These are phyloP conservation scores for Wallemia mellicola DNA, from an alignment of 1,284 basidiomycete genomes.

Conservation along the genomic window DNA sequence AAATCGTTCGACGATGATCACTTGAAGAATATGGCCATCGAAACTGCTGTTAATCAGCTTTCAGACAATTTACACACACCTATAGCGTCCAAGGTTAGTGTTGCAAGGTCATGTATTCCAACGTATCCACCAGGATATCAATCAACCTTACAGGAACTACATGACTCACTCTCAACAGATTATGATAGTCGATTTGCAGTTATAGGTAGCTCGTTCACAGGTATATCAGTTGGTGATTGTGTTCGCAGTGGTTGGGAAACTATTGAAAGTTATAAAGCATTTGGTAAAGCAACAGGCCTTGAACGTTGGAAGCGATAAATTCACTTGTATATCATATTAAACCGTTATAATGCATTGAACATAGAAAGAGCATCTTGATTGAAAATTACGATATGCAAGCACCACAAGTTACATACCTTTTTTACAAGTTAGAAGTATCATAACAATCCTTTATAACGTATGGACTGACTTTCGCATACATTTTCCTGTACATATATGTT, in stretches of 20 bases:
- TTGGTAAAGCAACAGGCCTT: not conserved
- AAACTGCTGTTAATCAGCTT: not conserved
- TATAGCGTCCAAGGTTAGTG: not conserved
- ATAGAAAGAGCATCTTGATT: too few relatives aligned
- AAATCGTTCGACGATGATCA: not conserved
- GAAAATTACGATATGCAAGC: too few relatives aligned
- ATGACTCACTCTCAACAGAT: not conserved
- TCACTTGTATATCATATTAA: too few relatives aligned
- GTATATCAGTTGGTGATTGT: not conserved
- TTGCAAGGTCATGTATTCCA: not conserved
- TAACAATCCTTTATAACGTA: too few relatives aligned
- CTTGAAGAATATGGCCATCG: not conserved
- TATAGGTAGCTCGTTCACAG: not conserved
- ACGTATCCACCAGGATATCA: not conserved
- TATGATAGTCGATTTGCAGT: not conserved
- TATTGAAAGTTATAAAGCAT: not conserved
- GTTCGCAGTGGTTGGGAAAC: not conserved
- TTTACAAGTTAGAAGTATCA: too few relatives aligned
- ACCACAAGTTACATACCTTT: too few relatives aligned
- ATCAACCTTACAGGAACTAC: not conserved
- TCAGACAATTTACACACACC: not conserved
- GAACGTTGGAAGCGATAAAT: too few relatives aligned
- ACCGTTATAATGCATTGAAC: too few relatives aligned
- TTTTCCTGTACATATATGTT: too few relatives aligned
- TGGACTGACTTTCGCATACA: too few relatives aligned